A percentile compares a stretch with the other conserved stretches of the same genome.
Evolutionary conservation across 2,329 filamentous ascomycete genomes (phyloP).

Genomic region (Calonectria hongkongensis): DNA sequence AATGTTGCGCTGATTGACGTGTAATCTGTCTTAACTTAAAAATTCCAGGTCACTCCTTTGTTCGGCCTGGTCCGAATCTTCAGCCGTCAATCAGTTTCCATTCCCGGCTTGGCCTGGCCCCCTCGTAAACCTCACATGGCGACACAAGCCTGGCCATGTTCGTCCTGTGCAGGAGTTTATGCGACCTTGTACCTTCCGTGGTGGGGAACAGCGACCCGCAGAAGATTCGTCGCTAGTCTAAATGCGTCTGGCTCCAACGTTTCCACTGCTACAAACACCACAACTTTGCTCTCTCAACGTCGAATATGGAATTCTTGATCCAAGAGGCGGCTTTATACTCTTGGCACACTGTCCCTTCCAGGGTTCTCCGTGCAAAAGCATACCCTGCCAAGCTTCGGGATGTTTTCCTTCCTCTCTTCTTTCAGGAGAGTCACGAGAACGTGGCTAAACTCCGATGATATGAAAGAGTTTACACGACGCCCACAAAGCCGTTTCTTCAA

Average conservation of each 20-base stretch:
- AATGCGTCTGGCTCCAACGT: conserved; percentile 46
- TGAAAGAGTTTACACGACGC: background rate
- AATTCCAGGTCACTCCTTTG: conserved; percentile 24
- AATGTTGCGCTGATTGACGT: conserved; percentile 28
- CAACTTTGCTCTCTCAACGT: conserved; percentile 27
- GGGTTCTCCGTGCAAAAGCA: background rate
- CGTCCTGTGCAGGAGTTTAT: conserved; percentile 34
- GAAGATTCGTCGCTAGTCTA: conserved; percentile 45
- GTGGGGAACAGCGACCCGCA: conserved; percentile 40
- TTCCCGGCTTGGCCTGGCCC: conserved; percentile 26
- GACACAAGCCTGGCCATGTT: conserved; percentile 18
- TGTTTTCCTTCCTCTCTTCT: too few species aligned
- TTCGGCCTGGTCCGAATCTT: conserved; percentile 31
- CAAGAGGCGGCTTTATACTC: conserved; percentile 1
- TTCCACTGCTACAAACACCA: conserved; percentile 15
- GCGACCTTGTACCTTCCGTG: conserved; percentile 36
- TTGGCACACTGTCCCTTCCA: conserved; percentile 17
- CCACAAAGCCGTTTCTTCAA: conserved; percentile 9
- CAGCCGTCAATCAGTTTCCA: conserved; percentile 24
- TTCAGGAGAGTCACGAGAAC: background rate
- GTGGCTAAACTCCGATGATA: conserved; percentile 1
- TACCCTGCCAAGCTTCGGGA: background rate
- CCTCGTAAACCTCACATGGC: conserved; percentile 22
- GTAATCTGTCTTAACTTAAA: conserved; percentile 28
- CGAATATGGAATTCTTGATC: conserved; percentile 16